Evolutionary conservation across 306 rosid species (phyloP).

Genomic region (Mucuna pruriens): DNA sequence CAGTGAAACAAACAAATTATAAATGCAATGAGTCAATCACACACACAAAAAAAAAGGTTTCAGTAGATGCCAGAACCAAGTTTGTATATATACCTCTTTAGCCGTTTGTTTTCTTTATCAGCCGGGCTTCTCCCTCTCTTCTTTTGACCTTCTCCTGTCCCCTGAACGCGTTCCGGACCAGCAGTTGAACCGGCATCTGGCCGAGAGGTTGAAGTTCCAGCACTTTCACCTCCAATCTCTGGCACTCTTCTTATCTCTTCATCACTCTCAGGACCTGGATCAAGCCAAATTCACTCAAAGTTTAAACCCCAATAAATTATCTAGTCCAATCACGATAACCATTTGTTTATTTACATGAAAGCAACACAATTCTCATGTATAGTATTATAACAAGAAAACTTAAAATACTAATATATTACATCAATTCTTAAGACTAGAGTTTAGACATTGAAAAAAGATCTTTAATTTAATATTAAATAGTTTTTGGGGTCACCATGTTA

Average conservation of each 20-base stretch:
- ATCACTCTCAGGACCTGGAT: constrained; percentile 84
- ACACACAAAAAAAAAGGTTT: constrained; percentile 5
- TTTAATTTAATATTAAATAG: not conserved
- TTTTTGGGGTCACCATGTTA: too few relatives aligned
- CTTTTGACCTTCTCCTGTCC: constrained; percentile 68
- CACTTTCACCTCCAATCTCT: constrained; percentile 88
- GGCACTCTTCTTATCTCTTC: constrained; percentile 99
- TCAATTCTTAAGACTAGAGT: not conserved
- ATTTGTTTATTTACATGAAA: not conserved
- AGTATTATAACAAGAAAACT: not conserved
- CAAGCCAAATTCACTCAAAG: constrained; percentile 1
- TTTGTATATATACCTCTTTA: constrained; percentile 69
- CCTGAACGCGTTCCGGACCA: constrained; percentile 73
- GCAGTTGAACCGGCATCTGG: constrained; percentile 59
- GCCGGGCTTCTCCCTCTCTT: constrained; percentile 94
- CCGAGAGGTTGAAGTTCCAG: constrained; percentile 78
- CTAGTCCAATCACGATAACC: not conserved
- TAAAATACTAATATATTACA: not conserved
- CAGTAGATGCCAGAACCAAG: not conserved
- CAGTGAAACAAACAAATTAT: constrained; percentile 27
- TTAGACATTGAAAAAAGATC: not conserved
- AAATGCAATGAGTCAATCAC: constrained; percentile 33
- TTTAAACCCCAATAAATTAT: constrained; percentile 9
- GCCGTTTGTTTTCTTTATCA: constrained; percentile 94
- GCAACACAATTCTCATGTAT: not conserved